Base-by-base conservation (phyloP, 208 protist species). In the Acanthamoeba sp. region DNA sequence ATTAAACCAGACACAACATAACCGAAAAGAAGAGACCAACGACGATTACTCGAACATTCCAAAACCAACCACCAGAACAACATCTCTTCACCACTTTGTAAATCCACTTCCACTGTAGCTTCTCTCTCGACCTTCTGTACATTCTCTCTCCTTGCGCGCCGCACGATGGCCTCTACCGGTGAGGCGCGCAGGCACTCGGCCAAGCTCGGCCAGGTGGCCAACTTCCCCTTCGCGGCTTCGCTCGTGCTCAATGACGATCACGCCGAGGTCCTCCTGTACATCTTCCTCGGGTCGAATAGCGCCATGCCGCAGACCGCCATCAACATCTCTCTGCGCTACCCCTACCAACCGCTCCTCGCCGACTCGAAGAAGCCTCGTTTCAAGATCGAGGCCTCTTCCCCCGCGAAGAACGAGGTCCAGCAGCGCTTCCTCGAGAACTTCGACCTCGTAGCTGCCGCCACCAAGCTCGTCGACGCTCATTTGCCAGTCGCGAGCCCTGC, bases 151-250 rank as follows among this genome's bases (percentile, higher is more conserved):
- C 29, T 73, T 12, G 45, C 45, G 45, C 45, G n/a, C 64, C 29
- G 29, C 64, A 52, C 73, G 73, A 84, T 84, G 73, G 52, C 38
- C 73, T 2, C 38, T n/a, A 9, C 69, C 16, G 73, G 4, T 34
- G 73, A 12, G 73, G 7, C 38, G 24, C 73, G 73, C 38, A 45
- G 34, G 32, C 73, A 45, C 38, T 24, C 42, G 24, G 36, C 9
- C 24, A 20, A 36, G 73, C 73, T 84, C 38, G 84, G 36, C 52
- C 84, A 71, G 52, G 20, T 91, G 22, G 55, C 20, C 55, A 91
- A 64, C 50, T 66, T 91, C 40, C 84, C 50, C 34, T 64, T 91
- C 32, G 57, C 36, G 84, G 84, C 84, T 16, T 91, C 50, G 57
- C 59, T 71, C 50, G 84, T 73, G 42, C 84, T 71, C 84, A 71